These are phyloP conservation scores for Leptomonas pyrrhocoris DNA, from an alignment of 208 protist species.

Conservation along the genomic window DNA sequence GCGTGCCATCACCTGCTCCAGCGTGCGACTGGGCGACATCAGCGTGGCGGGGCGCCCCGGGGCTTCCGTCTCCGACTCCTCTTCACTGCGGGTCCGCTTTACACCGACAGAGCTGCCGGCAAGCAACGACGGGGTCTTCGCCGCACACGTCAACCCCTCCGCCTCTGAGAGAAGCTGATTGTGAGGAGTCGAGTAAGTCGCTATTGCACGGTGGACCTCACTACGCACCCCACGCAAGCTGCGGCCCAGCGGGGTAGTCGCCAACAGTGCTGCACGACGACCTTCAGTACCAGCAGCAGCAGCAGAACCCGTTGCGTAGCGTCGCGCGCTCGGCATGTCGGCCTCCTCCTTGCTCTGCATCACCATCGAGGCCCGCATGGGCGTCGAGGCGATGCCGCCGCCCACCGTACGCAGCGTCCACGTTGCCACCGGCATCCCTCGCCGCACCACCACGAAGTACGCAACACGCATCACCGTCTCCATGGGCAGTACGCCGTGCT, in stretches of 20 bases:
- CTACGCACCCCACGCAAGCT: too few species aligned
- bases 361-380: constrained; percentile 29
- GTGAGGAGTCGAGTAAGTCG: background rate
- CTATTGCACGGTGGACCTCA: too few species aligned
- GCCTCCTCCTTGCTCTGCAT: background rate
- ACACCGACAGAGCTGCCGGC: background rate
- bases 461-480: constrained; percentile 59
- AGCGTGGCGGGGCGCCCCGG: constrained; percentile 27
- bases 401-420: constrained; percentile 31
- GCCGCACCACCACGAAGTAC: constrained; percentile 42
- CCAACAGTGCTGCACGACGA: too few species aligned
- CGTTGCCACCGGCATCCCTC: constrained; percentile 21
- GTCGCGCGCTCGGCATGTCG: background rate
- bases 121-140: background rate
- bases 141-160: too few species aligned
- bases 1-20: constrained; percentile 47
- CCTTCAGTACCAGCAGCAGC: too few species aligned
- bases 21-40: constrained; percentile 57
- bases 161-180: constrained; percentile 2
- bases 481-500: constrained; percentile 71
- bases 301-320: background rate
- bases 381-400: constrained; percentile 27
- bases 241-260: too few species aligned
- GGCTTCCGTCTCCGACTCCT: background rate
- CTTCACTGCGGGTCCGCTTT: background rate